phyloP scores from a whole-genome alignment of 2,329 filamentous ascomycete species.

The Teratosphaeria nubilosa region DNA sequence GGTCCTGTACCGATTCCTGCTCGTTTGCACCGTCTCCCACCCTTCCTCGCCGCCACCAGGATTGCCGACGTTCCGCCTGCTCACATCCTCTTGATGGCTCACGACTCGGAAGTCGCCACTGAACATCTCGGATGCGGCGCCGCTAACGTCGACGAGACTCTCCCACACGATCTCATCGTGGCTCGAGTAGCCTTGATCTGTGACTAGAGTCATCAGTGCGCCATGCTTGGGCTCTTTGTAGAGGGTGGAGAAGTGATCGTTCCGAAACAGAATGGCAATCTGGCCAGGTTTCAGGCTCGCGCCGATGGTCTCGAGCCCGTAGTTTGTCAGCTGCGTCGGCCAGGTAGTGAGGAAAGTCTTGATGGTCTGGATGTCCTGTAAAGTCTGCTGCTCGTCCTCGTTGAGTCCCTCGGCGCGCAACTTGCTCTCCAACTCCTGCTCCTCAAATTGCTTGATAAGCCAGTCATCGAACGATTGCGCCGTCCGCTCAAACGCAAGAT shows the following conservation, averaged over 20 bases:
- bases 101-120: constrained; percentile 84
- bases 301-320: constrained; percentile 66
- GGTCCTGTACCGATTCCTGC: constrained; percentile 2
- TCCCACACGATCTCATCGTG: constrained; percentile 96
- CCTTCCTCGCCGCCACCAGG: constrained; percentile 29
- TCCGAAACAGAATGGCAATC: constrained; percentile 86
- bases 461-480: constrained; percentile 85
- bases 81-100: constrained; percentile 43
- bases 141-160: constrained; percentile 77
- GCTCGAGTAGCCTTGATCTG: constrained; percentile 78
- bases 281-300: constrained; percentile 63
- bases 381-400: constrained; percentile 63
- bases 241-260: constrained; percentile 92
- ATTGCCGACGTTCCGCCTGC: constrained; percentile 10
- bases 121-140: constrained; percentile 71
- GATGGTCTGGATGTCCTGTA: constrained; percentile 76
- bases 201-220: constrained; percentile 74
- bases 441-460: constrained; percentile 76
- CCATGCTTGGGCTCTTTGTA: constrained; percentile 76
- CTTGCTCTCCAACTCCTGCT: constrained; percentile 80
- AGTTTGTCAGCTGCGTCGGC: constrained; percentile 76
- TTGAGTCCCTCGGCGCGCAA: constrained; percentile 55
- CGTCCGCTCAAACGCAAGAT: constrained; percentile 59
- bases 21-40: constrained; percentile 47
- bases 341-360: constrained; percentile 71